Evolutionary conservation across 2,329 filamentous ascomycete genomes (phyloP).

Genomic region (Leptographium flavum): DNA sequence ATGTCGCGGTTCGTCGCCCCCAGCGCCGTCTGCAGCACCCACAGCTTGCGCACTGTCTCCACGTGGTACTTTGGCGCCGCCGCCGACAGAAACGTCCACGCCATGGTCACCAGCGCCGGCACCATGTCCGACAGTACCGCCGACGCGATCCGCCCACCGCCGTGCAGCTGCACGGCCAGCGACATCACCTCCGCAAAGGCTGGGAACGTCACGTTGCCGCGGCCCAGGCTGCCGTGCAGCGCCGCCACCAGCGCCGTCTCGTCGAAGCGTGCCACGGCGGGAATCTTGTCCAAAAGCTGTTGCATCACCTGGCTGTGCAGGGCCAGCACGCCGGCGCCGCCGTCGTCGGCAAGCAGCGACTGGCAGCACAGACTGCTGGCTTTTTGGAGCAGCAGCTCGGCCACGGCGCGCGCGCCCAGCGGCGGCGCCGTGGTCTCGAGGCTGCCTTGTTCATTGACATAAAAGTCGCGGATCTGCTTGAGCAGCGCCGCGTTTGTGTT

Average conservation of each 20-base stretch:
- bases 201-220: conserved; percentile 30
- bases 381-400: conserved; percentile 50
- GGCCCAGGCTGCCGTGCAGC: conserved; percentile 32
- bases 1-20: conserved; percentile 55
- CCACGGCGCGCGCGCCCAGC: conserved; percentile 38
- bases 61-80: conserved; percentile 84
- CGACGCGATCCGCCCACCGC: conserved; percentile 33
- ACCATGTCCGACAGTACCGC: conserved; percentile 49
- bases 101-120: conserved; percentile 50
- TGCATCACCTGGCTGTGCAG: conserved; percentile 46
- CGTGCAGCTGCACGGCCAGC: conserved; percentile 42
- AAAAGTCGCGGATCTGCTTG: conserved; percentile 49
- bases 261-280: conserved; percentile 28
- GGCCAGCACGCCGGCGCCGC: conserved; percentile 31
- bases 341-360: conserved; percentile 25
- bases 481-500: conserved; percentile 43
- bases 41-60: conserved; percentile 73
- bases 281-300: conserved; percentile 39
- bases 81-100: conserved; percentile 75
- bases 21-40: conserved; percentile 68
- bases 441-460: conserved; percentile 55
- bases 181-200: conserved; percentile 44
- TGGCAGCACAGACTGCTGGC: conserved; percentile 36
- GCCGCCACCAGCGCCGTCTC: conserved; percentile 33
- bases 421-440: conserved; percentile 48